These are phyloP conservation scores for Sextonia rubra DNA, from an alignment of 164 flowering plant genomes.

Conservation along the genomic window DNA sequence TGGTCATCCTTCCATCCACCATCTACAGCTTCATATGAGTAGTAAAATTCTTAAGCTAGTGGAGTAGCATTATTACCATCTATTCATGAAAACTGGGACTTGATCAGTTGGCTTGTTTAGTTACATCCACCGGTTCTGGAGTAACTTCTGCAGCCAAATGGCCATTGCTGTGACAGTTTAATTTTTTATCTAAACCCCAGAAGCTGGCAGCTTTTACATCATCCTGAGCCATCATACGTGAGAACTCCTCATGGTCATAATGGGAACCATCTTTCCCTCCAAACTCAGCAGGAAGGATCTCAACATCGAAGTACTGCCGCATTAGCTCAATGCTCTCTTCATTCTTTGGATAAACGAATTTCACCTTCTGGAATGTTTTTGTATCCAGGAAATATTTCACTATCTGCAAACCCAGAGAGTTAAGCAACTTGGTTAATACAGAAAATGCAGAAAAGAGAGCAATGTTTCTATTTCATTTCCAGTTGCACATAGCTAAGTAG, in stretches of 20 bases:
- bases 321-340: constrained; percentile 77
- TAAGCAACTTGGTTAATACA: not conserved
- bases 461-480: too few relatives aligned
- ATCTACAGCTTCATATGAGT: not conserved
- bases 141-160: constrained; percentile 44
- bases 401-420: constrained; percentile 36
- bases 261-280: constrained; percentile 61
- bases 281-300: constrained; percentile 78
- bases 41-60: not conserved
- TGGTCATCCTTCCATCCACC: not conserved
- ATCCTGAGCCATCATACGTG: constrained; percentile 69
- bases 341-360: constrained; percentile 88
- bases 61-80: not conserved
- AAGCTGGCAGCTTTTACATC: constrained; percentile 55
- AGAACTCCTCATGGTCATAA: constrained; percentile 84
- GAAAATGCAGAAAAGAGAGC: too few relatives aligned
- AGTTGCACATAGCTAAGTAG: too few relatives aligned
- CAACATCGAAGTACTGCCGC: constrained; percentile 63
- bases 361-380: constrained; percentile 83
- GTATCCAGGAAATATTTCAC: constrained; percentile 79
- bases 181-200: constrained; percentile 61
- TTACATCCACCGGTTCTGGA: constrained; percentile 29
- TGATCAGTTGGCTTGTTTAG: constrained; percentile 24
- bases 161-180: constrained; percentile 22
- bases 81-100: not conserved